These are phyloP conservation scores for Arxiozyma slooffiae DNA, from an alignment of 1,139 yeast genomes.

Conservation along the genomic window DNA sequence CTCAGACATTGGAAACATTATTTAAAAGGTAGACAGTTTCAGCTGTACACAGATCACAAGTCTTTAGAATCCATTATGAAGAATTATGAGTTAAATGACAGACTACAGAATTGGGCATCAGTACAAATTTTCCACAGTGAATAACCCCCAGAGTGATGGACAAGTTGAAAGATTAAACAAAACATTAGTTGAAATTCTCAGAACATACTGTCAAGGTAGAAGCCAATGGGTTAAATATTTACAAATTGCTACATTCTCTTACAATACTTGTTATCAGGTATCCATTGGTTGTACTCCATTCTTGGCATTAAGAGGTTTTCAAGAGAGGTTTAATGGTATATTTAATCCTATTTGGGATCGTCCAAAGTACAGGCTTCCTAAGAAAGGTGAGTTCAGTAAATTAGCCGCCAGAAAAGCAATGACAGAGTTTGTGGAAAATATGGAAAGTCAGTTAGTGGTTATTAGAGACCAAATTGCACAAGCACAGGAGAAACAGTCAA, in stretches of 20 bases:
- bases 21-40: not conserved
- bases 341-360: not conserved
- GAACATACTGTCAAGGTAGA: conserved; percentile 12
- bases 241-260: not conserved
- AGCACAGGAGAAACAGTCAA: too few species aligned
- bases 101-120: not conserved
- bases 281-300: not conserved
- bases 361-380: not conserved
- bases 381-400: not conserved
- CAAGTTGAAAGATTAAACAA: too few species aligned
- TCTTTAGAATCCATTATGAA: not conserved
- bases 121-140: not conserved
- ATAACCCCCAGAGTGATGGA: not conserved
- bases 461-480: not conserved
- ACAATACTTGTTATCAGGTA: not conserved
- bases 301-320: too few species aligned
- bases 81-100: not conserved
- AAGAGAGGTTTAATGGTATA: not conserved
- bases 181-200: not conserved
- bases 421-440: not conserved
- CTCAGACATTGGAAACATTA: not conserved
- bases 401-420: not conserved
- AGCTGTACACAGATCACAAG: not conserved
- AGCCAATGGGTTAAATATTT: conserved; percentile 10
- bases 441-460: not conserved